Evolutionary conservation across 257 asterid genomes (phyloP).

Genomic region (Leptodermis oblonga): DNA sequence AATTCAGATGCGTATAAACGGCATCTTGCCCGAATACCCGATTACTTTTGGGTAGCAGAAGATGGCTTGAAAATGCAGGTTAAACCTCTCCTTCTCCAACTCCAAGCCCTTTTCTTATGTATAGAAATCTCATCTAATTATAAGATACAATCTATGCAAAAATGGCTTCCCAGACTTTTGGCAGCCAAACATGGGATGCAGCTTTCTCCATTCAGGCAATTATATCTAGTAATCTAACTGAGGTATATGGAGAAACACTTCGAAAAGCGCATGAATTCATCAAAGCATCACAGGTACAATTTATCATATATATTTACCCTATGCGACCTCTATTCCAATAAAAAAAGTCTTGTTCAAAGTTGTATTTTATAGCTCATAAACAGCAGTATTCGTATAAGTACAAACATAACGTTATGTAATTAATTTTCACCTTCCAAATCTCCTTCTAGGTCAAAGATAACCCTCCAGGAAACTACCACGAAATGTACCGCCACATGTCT

Average conservation of each 20-base stretch:
- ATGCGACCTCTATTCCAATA: too few species aligned
- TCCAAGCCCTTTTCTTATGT: too few species aligned
- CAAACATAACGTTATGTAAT: too few species aligned
- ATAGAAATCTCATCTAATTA: too few species aligned
- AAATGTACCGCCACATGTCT: slow-evolving; percentile 49
- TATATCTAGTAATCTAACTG: slow-evolving; percentile 32
- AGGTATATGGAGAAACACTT: slow-evolving; percentile 32
- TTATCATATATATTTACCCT: too few species aligned
- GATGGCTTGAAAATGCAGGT: neutral
- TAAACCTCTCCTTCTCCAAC: neutral
- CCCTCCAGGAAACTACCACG: slow-evolving; percentile 33
- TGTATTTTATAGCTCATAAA: too few species aligned
- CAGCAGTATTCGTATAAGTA: too few species aligned
- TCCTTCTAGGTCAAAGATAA: slow-evolving; percentile 33
- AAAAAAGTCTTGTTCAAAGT: too few species aligned
- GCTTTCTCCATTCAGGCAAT: slow-evolving; percentile 48
- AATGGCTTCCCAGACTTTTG: slow-evolving; percentile 31
- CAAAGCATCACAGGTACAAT: slow-evolving; percentile 50
- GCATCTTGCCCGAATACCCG: neutral
- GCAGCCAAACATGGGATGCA: slow-evolving; percentile 60
- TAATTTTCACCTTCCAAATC: neutral
- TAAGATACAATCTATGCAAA: neutral
- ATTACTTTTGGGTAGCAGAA: neutral
- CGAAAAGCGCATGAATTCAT: slow-evolving; percentile 46
- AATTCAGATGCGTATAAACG: neutral